Base-by-base conservation (phyloP, 345 rosid genomes). In the Aquilaria yunnanensis region DNA sequence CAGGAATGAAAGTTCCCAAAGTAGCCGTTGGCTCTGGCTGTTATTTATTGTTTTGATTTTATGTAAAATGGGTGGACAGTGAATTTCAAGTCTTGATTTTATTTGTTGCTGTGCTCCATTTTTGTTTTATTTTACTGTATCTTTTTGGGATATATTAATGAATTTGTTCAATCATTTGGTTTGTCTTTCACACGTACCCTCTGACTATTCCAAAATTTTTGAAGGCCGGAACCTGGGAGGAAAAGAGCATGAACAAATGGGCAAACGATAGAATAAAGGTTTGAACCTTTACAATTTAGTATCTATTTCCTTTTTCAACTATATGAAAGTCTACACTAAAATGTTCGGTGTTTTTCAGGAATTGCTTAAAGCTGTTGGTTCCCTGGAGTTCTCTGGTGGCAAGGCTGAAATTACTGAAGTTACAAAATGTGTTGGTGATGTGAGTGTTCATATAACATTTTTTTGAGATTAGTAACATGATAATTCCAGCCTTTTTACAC, bases 161-260 rank as follows among this genome's bases (percentile, higher is more conserved):
- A 9, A 2, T 61, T 23, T 6, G 32, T 69, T 52, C 14, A 16
- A 51, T 51, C 55, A 52, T 12, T 32, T 37, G 43, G 43, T 37
- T 37, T 37, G 23, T 37, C 43, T 37, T 37, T 37, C 8, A 37
- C 8, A 37, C 43, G 5, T 37, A 37, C 43, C 23, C 43, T 37
- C 2, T 3, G 43, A 3, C 8, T 37, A 37, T 37, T 2, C 14
- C 7, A 16, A 53, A 23, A 66, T 37, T 33, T 29, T 3, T 54
- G 8, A 60, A 93, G 98, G 98, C 97, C 32, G 98, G 97, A 45
- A 93, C 98, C 57, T 93, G 98, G 98, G 98, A 93, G 76, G 97
- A 93, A 71, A 93, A 90, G 61, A 85, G 62, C 71, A 87, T 93
- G 60, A 90, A 85, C n/a, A 79, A 77, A 56, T 90, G 97, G 98